A percentile compares a stretch with the other conserved stretches of the same genome.
phyloP scores from a whole-genome alignment of 1,139 yeast species.

The Yamadazyma buinensis region DNA sequence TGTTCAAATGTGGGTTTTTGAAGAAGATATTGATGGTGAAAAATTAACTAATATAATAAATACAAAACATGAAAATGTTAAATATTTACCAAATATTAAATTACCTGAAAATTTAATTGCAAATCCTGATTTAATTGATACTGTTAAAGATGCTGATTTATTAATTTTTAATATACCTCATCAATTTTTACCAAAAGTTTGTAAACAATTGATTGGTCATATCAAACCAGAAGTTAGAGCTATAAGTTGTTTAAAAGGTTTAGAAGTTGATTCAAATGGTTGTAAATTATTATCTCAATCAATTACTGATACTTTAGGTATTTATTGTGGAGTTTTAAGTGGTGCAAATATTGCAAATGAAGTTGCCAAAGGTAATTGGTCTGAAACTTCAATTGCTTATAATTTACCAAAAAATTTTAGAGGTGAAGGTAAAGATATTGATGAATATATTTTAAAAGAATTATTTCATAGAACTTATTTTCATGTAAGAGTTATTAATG shows the following conservation, averaged over 20 bases:
- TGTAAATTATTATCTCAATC: conserved; percentile 75
- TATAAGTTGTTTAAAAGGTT: conserved; percentile 89
- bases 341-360: conserved; percentile 96
- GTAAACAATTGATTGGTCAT: conserved; percentile 71
- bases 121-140: conserved; percentile 71
- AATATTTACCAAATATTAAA: conserved; percentile 75
- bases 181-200: conserved; percentile 76
- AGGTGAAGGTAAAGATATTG: conserved; percentile 74
- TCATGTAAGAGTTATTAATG: conserved; percentile 86
- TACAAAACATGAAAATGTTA: conserved; percentile 82
- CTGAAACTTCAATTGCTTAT: conserved; percentile 93
- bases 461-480: conserved; percentile 93
- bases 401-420: conserved; percentile 63
- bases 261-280: conserved; percentile 76
- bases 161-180: conserved; percentile 91
- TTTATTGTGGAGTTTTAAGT: conserved; percentile 89
- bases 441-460: conserved; percentile 60
- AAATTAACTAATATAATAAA: conserved; percentile 86
- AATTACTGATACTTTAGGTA: conserved; percentile 71
- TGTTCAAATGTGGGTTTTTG: conserved; percentile 94
- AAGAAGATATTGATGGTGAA: conserved; percentile 68
- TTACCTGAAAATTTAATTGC: conserved; percentile 82
- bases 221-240: conserved; percentile 71
- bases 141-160: conserved; percentile 76
- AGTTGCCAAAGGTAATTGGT: conserved; percentile 90